Evolutionary conservation across 116 monocot genomes (phyloP).

Genomic region (Papilionanthe hybrid): DNA sequence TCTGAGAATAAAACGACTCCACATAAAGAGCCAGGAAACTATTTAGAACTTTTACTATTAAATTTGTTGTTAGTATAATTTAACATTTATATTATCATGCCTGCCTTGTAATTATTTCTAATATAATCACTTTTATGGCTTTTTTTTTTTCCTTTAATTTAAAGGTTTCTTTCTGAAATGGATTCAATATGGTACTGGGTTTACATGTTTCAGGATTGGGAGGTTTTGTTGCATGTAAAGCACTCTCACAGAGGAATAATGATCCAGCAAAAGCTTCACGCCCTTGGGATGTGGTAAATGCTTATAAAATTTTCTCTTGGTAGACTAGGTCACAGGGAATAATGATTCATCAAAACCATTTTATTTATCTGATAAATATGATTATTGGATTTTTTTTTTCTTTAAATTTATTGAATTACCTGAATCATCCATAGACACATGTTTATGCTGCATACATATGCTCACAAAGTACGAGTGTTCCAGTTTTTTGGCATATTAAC

Average conservation of each 20-base stretch:
- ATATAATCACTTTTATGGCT: neutral
- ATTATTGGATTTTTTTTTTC: neutral
- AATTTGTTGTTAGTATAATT: neutral
- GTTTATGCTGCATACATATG: neutral
- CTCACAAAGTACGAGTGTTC: neutral
- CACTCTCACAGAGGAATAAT: conserved; percentile 85
- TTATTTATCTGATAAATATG: neutral
- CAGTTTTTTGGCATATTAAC: neutral
- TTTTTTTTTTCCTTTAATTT: neutral
- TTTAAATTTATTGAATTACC: neutral
- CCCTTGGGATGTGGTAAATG: conserved; percentile 80
- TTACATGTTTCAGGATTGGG: conserved; percentile 46
- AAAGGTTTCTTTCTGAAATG: neutral
- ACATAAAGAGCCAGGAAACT: too few relatives aligned
- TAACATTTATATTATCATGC: neutral
- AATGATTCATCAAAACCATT: neutral
- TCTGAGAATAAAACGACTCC: too few relatives aligned
- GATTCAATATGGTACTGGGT: neutral
- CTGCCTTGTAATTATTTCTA: neutral
- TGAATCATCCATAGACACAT: neutral
- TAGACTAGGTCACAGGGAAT: neutral
- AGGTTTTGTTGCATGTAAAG: conserved; percentile 88
- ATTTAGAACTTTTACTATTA: neutral
- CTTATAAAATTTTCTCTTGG: neutral
- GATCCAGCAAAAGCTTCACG: conserved; percentile 93